Conservation (phyloP, 495 filamentous ascomycete species). For the Tuber brumale region DNA sequence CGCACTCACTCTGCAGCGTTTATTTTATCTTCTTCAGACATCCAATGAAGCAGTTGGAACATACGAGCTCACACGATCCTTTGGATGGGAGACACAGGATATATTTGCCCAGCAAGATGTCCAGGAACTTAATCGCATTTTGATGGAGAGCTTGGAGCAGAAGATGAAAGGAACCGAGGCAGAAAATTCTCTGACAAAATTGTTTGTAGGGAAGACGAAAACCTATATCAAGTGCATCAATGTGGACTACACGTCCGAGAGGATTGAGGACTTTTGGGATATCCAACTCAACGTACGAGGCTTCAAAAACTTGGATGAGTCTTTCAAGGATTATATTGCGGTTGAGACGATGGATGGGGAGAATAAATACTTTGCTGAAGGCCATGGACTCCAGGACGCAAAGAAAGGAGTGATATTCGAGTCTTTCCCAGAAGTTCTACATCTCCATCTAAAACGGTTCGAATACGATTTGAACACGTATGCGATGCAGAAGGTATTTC, state of each 20-base stretch:
- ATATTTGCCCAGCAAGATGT: slow-evolving; percentile 99
- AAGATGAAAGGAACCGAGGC: slow-evolving; percentile 96
- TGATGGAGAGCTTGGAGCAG: slow-evolving; percentile 93
- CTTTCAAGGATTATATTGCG: slow-evolving; percentile 91
- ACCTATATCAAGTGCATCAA: slow-evolving; percentile 99
- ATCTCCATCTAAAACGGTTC: slow-evolving; percentile 95
- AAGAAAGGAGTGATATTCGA: slow-evolving; percentile 97
- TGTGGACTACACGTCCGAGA: slow-evolving; percentile 90
- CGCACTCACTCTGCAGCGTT: slow-evolving; percentile 84
- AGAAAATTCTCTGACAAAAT: slow-evolving; percentile 80
- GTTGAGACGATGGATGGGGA: slow-evolving; percentile 96
- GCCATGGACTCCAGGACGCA: slow-evolving; percentile 88
- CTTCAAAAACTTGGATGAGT: slow-evolving; percentile 85
- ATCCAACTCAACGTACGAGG: slow-evolving; percentile 94
- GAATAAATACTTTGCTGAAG: slow-evolving; percentile 92
- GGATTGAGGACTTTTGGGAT: slow-evolving; percentile 97
- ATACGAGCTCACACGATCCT: slow-evolving; percentile 85
- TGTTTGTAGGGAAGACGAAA: slow-evolving; percentile 95
- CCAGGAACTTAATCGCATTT: slow-evolving; percentile 87
- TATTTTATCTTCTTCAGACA: slow-evolving; percentile 92
- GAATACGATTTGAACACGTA: slow-evolving; percentile 94
- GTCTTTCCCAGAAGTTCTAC: slow-evolving; percentile 88
- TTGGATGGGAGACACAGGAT: slow-evolving; percentile 95
- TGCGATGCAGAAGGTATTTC: slow-evolving; percentile 78
- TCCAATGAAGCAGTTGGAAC: slow-evolving; percentile 74